Percentiles rank a stretch among this genome's conserved stretches.
Conservation (phyloP, 305 asterid species). For the Fraxinus sp. region DNA sequence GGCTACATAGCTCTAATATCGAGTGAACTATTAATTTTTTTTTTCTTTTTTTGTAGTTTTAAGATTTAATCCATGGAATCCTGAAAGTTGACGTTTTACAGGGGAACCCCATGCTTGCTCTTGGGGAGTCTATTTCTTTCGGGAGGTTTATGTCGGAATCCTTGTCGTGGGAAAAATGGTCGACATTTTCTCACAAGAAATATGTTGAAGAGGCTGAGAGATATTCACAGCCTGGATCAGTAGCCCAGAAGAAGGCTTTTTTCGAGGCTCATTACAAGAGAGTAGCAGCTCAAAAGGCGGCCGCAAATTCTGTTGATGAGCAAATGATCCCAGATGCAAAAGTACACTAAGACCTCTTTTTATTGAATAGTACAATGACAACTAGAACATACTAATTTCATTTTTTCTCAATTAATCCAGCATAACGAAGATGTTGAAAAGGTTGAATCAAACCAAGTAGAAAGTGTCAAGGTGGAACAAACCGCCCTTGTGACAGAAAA, state of each 20-base stretch:
- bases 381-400: neutral
- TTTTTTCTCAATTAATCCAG: neutral
- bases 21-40: neutral
- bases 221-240: constrained; percentile 81
- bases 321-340: constrained; percentile 9
- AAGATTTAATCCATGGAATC: neutral
- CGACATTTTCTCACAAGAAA: constrained; percentile 74
- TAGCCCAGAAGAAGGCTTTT: constrained; percentile 90
- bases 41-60: neutral
- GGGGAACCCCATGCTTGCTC: constrained; percentile 67
- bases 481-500: constrained; percentile 5
- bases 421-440: neutral
- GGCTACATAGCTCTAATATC: neutral
- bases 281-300: constrained; percentile 78
- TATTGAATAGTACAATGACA: neutral
- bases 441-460: neutral
- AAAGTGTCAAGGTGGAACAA: constrained; percentile 17
- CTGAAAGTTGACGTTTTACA: constrained; percentile 12
- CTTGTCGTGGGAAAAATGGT: constrained; percentile 86
- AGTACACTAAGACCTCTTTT: neutral
- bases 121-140: constrained; percentile 81
- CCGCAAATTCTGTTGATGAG: constrained; percentile 45
- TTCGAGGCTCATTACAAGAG: constrained; percentile 95
- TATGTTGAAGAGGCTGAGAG: constrained; percentile 93
- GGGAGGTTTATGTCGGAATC: constrained; percentile 78